Base-by-base conservation (phyloP, 1,139 yeast species). In the Zygoascus hellenicus region DNA sequence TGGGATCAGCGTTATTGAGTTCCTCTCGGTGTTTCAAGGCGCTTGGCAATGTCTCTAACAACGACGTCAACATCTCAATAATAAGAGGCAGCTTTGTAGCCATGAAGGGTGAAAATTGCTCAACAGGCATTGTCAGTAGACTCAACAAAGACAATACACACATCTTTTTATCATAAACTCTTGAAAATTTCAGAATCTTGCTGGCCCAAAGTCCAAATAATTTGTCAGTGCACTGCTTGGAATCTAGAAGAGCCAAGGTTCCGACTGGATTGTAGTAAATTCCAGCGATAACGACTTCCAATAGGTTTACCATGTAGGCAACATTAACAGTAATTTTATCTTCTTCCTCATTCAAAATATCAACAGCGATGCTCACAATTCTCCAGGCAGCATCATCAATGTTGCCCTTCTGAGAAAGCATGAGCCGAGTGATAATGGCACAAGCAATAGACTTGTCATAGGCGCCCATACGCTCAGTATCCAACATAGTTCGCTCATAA, bases 151-250 rank as follows among this genome's bases (percentile, higher is more conserved):
- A 94, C 54, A 90, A 66, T 2, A 79, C 70, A 1, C 87, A 78
- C 38, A 92, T 67, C 64, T 89, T 89, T 64, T 88, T 74, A 65
- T 90, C 97, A 58, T 77, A 86, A 2, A 88, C 95, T 51, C 96
- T 72, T n/a, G 75, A 72, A 55, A 84, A 74, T 38, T 70, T 68
- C 3, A 82, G 77, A 46, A 80, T 70, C 34, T 63, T 71, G 41
- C 74, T 69, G 56, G 87, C 76, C 97, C 97, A 92, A 38, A 73
- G 63, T 38, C 73, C 72, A 58, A 90, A 78, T 59, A 88, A 81
- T 2, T 66, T 58, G 19, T 70, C 70, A 9, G 80, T 64, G 45
- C 73, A 70, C 16, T 73, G 67, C 13, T 65, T 60, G 44, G 74
- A 72, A 51, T 75, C 73, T 48, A 92, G 68, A n/a, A 73, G 63